Percentiles rank a stretch among this genome's conserved stretches.
Conservation (phyloP, 2,329 filamentous ascomycete genomes). For the Aspergillus sergii region DNA sequence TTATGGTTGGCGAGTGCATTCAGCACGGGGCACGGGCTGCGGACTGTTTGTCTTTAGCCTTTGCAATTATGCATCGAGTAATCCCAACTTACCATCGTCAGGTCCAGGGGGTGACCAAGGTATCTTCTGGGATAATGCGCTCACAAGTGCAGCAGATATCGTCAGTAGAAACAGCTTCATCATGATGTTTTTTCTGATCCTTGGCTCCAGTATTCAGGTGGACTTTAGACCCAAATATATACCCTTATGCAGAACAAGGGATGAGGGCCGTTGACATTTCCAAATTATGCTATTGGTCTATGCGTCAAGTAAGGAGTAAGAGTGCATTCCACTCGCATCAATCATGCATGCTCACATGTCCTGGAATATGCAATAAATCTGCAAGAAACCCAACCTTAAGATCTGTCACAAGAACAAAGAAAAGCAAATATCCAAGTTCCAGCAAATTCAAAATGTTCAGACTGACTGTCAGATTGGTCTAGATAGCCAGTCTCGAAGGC, state of each 20-base stretch:
- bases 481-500: no score
- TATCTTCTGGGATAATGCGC: background rate
- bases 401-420: background rate
- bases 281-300: background rate
- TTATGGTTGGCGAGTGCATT: constrained; percentile 46
- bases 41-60: constrained; percentile 9
- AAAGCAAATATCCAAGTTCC: background rate
- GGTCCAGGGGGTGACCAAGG: background rate
- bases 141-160: background rate
- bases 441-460: background rate
- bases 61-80: no score
- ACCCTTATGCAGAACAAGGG: background rate
- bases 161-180: background rate
- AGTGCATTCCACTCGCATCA: no score
- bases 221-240: background rate
- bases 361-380: background rate
- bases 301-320: background rate
- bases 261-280: background rate
- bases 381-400: background rate
- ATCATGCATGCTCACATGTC: no score
- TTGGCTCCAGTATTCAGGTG: background rate
- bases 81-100: background rate
- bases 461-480: no score
- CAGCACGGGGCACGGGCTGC: constrained; percentile 43
- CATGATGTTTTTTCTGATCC: background rate